phyloP scores from a whole-genome alignment of 805 yeast genomes.

The Myxozyma geophila region DNA sequence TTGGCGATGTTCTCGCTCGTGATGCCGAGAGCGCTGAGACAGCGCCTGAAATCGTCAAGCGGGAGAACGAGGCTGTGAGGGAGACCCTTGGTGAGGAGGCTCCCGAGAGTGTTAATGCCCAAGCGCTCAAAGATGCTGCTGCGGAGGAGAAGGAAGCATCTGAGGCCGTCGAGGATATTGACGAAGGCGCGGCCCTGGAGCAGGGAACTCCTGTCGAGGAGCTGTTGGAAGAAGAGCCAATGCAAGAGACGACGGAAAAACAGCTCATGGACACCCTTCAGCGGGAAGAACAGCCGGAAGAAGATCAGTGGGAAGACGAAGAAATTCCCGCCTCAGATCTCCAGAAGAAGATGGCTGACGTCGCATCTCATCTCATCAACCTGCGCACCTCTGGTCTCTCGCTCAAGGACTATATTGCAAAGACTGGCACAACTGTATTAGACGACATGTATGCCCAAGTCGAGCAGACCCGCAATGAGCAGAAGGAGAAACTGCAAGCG shows the following conservation, averaged over 20 bases:
- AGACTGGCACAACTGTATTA: conserved; percentile 12
- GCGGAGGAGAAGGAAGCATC: neutral
- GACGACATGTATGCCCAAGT: neutral
- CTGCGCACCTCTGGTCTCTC: conserved; percentile 25
- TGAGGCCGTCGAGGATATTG: conserved; percentile 8
- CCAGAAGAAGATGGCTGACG: conserved; percentile 5
- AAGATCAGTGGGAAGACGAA: neutral
- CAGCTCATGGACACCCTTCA: neutral
- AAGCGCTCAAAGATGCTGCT: neutral
- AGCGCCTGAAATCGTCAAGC: conserved; percentile 35
- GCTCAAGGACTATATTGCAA: conserved; percentile 21
- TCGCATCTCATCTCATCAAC: conserved; percentile 26
- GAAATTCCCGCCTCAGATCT: neutral
- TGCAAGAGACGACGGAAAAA: neutral
- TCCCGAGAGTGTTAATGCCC: neutral
- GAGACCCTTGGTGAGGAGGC: conserved; percentile 7
- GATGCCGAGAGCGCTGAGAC: conserved; percentile 29
- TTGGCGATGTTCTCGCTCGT: conserved; percentile 32
- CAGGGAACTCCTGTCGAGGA: conserved; percentile 18
- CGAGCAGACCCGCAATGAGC: neutral
- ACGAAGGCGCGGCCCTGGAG: neutral
- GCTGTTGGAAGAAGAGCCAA: conserved; percentile 2
- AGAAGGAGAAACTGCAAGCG: neutral
- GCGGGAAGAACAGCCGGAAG: neutral
- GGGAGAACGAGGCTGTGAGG: conserved; percentile 11